These are phyloP conservation scores for Lactarius trivialis DNA, from an alignment of 768 basidiomycete species.

Conservation along the genomic window DNA sequence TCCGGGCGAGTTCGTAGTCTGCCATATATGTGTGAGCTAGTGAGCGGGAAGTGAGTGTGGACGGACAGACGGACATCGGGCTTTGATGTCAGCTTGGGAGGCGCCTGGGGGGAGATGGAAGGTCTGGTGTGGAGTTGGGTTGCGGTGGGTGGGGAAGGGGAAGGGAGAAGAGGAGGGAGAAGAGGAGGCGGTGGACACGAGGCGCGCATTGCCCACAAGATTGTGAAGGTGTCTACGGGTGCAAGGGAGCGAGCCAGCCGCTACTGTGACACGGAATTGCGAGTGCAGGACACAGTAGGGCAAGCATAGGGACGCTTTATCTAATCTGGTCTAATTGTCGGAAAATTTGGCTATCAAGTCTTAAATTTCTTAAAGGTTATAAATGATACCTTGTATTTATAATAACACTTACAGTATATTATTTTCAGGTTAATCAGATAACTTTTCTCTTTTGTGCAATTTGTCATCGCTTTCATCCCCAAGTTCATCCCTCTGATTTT, in stretches of 20 bases:
- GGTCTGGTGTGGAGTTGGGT: constrained; percentile 64
- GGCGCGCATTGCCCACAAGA: neutral
- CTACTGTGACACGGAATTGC: neutral
- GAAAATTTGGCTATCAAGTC: too few species aligned
- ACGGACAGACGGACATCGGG: constrained; percentile 48
- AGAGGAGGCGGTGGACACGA: constrained; percentile 5
- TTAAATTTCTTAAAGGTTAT: too few species aligned
- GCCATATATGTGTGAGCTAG: neutral
- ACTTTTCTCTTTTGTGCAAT: too few species aligned
- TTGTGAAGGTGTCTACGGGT: neutral
- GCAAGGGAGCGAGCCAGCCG: neutral
- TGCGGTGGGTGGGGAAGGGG: constrained; percentile 47
- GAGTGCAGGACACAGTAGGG: too few species aligned
- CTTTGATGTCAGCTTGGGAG: constrained; percentile 55
- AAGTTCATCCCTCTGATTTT: too few species aligned
- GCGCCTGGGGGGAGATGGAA: constrained; percentile 57
- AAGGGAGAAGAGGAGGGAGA: constrained; percentile 28
- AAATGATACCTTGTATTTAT: too few species aligned
- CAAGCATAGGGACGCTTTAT: too few species aligned
- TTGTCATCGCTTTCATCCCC: too few species aligned
- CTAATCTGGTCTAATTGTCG: too few species aligned
- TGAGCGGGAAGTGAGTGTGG: neutral
- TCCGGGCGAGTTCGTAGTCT: constrained; percentile 72
- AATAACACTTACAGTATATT: too few species aligned
- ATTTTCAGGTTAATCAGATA: too few species aligned